These are phyloP conservation scores for Nicotiana sylvestris DNA, from an alignment of 257 asterid genomes.

Conservation along the genomic window DNA sequence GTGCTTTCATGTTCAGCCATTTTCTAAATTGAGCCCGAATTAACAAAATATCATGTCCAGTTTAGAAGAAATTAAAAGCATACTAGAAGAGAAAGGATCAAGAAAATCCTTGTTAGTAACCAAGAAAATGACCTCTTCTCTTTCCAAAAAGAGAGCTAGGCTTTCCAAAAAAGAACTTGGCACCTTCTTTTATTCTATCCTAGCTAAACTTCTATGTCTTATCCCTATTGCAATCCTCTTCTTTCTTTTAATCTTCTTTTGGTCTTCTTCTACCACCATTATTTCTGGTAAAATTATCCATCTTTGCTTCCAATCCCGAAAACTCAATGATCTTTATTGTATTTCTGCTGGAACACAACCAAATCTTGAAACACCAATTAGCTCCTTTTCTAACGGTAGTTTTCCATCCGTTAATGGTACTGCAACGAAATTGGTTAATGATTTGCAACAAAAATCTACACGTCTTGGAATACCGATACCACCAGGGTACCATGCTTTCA, in stretches of 20 bases:
- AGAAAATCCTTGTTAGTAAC: neutral
- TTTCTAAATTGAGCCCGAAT: neutral
- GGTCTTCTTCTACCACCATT: constrained; percentile 53
- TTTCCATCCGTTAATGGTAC: neutral
- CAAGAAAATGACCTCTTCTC: neutral
- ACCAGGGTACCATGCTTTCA: neutral
- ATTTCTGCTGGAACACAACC: constrained; percentile 59
- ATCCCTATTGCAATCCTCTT: constrained; percentile 35
- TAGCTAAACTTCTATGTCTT: neutral
- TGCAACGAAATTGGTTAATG: neutral
- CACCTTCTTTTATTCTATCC: neutral
- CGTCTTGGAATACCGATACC: neutral
- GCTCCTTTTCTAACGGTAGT: neutral
- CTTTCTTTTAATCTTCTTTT: constrained; percentile 41
- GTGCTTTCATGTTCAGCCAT: neutral
- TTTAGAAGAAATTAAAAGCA: neutral
- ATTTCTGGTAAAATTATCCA: constrained; percentile 47
- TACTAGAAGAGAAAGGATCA: neutral
- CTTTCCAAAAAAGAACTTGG: neutral
- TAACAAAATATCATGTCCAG: neutral
- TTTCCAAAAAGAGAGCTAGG: neutral
- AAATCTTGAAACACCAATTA: constrained; percentile 8
- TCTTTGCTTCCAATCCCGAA: constrained; percentile 55
- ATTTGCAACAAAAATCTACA: neutral
- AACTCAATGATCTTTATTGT: constrained; percentile 54